A percentile compares a stretch with the other conserved stretches of the same genome.
phyloP scores from a whole-genome alignment of 495 filamentous ascomycete genomes.

The Podospora pseudocomata region DNA sequence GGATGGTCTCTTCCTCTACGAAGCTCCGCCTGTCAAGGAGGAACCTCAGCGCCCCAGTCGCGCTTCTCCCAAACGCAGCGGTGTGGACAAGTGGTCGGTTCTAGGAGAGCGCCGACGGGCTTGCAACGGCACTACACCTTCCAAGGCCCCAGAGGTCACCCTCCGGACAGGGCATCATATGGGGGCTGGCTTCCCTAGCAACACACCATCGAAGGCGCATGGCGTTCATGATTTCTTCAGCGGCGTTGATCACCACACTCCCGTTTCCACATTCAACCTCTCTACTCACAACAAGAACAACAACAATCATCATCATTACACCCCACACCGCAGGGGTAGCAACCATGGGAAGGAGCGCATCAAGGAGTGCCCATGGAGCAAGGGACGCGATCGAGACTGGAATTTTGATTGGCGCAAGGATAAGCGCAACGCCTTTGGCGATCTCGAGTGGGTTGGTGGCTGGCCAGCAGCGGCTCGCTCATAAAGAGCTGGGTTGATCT shows the following conservation, averaged over 20 bases:
- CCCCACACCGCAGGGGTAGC: constrained; percentile 21
- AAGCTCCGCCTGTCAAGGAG: constrained; percentile 46
- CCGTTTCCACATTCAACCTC: constrained; percentile 28
- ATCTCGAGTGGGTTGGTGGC: constrained; percentile 86
- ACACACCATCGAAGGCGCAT: constrained; percentile 34
- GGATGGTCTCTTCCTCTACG: constrained; percentile 68
- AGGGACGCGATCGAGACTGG: constrained; percentile 51
- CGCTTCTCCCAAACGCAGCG: constrained; percentile 46
- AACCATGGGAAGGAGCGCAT: constrained; percentile 43
- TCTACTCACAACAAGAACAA: constrained; percentile 21
- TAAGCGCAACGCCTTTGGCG: constrained; percentile 62
- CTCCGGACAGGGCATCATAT: constrained; percentile 35
- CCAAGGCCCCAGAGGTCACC: constrained; percentile 43
- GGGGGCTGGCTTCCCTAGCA: constrained; percentile 23
- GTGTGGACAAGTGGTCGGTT: constrained; percentile 81
- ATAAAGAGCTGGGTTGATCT: constrained; percentile 29
- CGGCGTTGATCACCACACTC: constrained; percentile 25
- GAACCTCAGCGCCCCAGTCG: constrained; percentile 34
- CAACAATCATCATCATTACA: constrained; percentile 18
- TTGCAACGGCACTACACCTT: constrained; percentile 46
- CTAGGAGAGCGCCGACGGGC: constrained; percentile 77
- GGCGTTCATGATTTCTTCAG: constrained; percentile 35
- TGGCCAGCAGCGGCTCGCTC: constrained; percentile 60
- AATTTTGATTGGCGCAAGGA: constrained; percentile 62
- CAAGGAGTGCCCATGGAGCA: constrained; percentile 45